Evolutionary conservation across 2,329 filamentous ascomycete species (phyloP).

Genomic region (Arthrinium phaeospermum): DNA sequence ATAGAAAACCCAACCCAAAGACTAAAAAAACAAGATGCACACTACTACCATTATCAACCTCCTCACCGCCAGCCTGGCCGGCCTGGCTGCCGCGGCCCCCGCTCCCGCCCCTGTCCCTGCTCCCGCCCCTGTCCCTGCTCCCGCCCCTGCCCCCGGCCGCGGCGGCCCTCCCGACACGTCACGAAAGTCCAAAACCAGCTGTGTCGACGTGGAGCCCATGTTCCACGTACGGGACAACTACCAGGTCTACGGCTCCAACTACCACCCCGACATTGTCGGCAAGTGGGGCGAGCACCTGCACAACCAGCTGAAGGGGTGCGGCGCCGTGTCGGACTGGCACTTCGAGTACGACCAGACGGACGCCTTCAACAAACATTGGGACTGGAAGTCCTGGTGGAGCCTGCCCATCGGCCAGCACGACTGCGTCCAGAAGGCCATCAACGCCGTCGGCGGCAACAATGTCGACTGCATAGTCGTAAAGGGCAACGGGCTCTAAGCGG

Average conservation of each 20-base stretch:
- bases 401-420: neutral
- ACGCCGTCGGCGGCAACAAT: neutral
- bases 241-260: neutral
- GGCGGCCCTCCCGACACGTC: neutral
- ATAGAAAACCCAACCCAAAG: neutral
- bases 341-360: neutral
- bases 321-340: neutral
- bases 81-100: neutral
- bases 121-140: too few relatives aligned
- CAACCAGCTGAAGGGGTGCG: conserved; percentile 3
- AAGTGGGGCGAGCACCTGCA: neutral
- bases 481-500: too few relatives aligned
- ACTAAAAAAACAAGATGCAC: neutral
- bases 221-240: neutral
- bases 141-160: neutral
- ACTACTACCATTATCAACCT: neutral
- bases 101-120: neutral
- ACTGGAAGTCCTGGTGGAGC: too few relatives aligned
- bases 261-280: neutral
- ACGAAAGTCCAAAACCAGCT: neutral
- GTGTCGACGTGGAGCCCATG: neutral
- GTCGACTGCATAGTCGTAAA: too few relatives aligned
- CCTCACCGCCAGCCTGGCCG: neutral
- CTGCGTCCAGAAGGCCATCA: neutral
- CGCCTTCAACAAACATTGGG: neutral